A percentile compares a stretch with the other conserved stretches of the same genome.
phyloP scores from a whole-genome alignment of 2,329 filamentous ascomycete genomes.

The Aureobasidium sp. region DNA sequence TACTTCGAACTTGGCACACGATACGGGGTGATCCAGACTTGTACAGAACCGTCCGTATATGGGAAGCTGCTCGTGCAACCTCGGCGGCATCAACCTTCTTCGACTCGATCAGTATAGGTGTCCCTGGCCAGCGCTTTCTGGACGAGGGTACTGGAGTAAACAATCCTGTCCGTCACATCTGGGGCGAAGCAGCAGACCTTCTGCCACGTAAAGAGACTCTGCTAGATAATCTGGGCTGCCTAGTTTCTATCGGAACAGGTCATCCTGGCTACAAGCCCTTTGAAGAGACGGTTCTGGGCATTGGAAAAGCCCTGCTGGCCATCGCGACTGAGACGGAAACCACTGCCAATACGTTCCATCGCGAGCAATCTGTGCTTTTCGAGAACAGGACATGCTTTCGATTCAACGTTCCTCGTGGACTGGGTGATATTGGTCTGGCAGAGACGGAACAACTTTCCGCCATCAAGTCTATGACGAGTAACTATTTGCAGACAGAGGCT shows the following conservation, averaged over 20 bases:
- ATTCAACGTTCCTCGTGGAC: conserved; percentile 9
- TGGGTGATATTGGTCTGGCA: neutral
- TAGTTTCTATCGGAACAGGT: conserved; percentile 10
- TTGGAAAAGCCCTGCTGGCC: neutral
- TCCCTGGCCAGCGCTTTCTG: conserved; percentile 26
- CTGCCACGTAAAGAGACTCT: neutral
- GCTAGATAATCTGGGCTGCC: neutral
- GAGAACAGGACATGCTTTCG: neutral
- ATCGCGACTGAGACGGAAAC: conserved; percentile 10
- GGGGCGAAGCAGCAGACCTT: conserved; percentile 23
- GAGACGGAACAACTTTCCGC: neutral
- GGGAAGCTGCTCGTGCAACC: conserved; percentile 23
- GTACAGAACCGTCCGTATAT: conserved; percentile 18
- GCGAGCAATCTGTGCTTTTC: neutral
- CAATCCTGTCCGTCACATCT: conserved; percentile 36
- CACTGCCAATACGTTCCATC: neutral
- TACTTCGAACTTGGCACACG: neutral
- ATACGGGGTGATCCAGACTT: neutral
- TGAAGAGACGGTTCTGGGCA: neutral
- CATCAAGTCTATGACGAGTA: neutral
- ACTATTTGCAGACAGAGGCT: neutral
- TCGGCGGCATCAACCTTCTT: conserved; percentile 26
- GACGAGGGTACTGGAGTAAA: conserved; percentile 38
- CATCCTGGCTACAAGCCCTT: neutral
- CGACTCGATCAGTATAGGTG: conserved; percentile 29